phyloP scores from a whole-genome alignment of 192 early-diverging fungal species.

The Linderina pennispora region DNA sequence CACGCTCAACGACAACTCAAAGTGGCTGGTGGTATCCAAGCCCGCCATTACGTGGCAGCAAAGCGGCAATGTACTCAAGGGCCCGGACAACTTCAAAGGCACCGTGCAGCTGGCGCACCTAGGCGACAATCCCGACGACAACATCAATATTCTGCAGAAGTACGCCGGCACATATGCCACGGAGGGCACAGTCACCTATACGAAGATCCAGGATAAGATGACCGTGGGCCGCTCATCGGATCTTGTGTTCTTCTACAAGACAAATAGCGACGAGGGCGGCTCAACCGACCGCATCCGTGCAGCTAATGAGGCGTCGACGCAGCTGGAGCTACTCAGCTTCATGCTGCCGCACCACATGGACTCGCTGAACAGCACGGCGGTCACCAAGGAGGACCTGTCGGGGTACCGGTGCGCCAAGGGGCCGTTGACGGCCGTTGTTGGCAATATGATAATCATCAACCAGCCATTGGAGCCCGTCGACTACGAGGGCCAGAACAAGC shows the following conservation, averaged over 20 bases:
- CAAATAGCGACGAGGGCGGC: conserved; percentile 27
- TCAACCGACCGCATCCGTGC: conserved; percentile 9
- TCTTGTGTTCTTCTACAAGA: conserved; percentile 33
- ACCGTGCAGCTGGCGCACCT: conserved; percentile 46
- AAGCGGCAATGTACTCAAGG: conserved; percentile 1
- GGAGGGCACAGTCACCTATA: conserved; percentile 41
- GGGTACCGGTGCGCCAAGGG: conserved; percentile 50
- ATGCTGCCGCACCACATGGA: conserved; percentile 49
- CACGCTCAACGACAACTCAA: conserved; percentile 42
- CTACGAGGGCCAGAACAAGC: conserved; percentile 20
- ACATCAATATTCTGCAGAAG: conserved; percentile 36
- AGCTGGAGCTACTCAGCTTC: conserved; percentile 36
- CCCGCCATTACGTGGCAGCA: conserved; percentile 32
- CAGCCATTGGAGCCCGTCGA: conserved; percentile 27
- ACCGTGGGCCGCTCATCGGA: conserved; percentile 19
- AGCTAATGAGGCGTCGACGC: conserved; percentile 2
- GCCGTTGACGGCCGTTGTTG: conserved; percentile 39
- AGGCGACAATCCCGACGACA: conserved; percentile 26
- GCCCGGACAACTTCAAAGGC: conserved; percentile 23
- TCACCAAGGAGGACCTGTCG: conserved; percentile 10
- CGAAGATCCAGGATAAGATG: conserved; percentile 23
- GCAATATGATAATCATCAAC: conserved; percentile 42
- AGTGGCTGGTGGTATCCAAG: conserved; percentile 43
- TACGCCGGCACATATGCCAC: conserved; percentile 44
- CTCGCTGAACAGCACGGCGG: conserved; percentile 1